Evolutionary conservation across 371 early-diverging fungal genomes (phyloP).

Genomic region (Lichtheimia ornata): DNA sequence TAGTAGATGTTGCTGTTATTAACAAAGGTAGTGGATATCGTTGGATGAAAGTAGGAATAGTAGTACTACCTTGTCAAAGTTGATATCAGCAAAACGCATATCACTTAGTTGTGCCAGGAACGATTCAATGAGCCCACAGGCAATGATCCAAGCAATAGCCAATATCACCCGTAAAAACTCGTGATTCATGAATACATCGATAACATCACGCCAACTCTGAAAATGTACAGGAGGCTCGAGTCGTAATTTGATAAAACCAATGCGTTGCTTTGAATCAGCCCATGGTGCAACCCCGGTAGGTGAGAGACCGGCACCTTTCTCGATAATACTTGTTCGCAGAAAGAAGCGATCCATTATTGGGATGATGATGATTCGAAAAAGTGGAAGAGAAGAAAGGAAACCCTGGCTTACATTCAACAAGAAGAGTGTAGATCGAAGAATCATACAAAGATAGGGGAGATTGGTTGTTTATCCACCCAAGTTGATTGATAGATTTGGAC

Average conservation of each 20-base stretch:
- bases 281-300: constrained; percentile 20
- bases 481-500: no score
- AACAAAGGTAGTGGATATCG: background rate
- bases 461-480: no score
- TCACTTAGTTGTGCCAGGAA: constrained; percentile 43
- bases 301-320: background rate
- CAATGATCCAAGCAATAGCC: constrained; percentile 23
- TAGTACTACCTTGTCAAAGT: constrained; percentile 5
- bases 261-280: constrained; percentile 25
- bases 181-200: constrained; percentile 29
- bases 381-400: constrained; percentile 1
- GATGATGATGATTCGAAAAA: background rate
- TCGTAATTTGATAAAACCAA: constrained; percentile 27
- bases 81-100: constrained; percentile 25
- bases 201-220: constrained; percentile 19
- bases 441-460: no score
- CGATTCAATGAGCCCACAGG: constrained; percentile 36
- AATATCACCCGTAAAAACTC: constrained; percentile 30
- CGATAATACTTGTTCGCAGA: constrained; percentile 1
- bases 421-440: no score
- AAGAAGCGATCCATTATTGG: constrained; percentile 6
- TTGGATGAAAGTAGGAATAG: no score
- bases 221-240: constrained; percentile 31
- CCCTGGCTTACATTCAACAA: no score
- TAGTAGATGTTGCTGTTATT: background rate